These are phyloP conservation scores for Moringa oleifera DNA, from an alignment of 345 rosid species.

Conservation along the genomic window DNA sequence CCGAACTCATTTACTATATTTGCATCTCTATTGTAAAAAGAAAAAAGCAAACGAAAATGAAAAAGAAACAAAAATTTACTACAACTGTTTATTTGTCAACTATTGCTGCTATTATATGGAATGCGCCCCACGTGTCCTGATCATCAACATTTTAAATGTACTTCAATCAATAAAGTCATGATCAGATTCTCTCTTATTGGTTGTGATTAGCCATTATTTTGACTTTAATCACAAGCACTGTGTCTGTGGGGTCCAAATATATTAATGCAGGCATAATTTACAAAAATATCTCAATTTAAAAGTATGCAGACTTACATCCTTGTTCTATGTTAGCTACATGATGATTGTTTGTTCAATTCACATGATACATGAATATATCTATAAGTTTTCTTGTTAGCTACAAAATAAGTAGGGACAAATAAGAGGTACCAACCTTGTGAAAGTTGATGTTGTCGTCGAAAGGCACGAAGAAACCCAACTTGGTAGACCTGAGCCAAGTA, in stretches of 20 bases:
- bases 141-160: slow-evolving; percentile 9
- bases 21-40: not conserved
- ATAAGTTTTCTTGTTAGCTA: no score
- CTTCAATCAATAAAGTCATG: not conserved
- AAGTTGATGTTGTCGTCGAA: slow-evolving; percentile 98
- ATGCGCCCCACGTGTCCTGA: slow-evolving; percentile 15
- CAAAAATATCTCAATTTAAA: no score
- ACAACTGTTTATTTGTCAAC: slow-evolving; percentile 28
- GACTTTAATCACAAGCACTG: slow-evolving; percentile 24
- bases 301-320: no score
- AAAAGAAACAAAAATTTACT: slow-evolving; percentile 1
- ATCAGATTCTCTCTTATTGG: not conserved
- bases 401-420: slow-evolving; percentile 21
- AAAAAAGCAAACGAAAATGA: no score
- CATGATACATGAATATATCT: no score
- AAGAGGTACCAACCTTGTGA: slow-evolving; percentile 62
- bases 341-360: no score
- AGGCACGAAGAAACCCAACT: slow-evolving; percentile 63
- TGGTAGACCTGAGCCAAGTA: slow-evolving; percentile 92
- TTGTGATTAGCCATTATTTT: slow-evolving; percentile 19
- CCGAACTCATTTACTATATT: no score
- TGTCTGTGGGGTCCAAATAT: slow-evolving; percentile 29
- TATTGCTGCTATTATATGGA: slow-evolving; percentile 31
- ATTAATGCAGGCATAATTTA: no score
- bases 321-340: no score